Base-by-base conservation (phyloP, 768 basidiomycete genomes). In the Nidularia sp. region DNA sequence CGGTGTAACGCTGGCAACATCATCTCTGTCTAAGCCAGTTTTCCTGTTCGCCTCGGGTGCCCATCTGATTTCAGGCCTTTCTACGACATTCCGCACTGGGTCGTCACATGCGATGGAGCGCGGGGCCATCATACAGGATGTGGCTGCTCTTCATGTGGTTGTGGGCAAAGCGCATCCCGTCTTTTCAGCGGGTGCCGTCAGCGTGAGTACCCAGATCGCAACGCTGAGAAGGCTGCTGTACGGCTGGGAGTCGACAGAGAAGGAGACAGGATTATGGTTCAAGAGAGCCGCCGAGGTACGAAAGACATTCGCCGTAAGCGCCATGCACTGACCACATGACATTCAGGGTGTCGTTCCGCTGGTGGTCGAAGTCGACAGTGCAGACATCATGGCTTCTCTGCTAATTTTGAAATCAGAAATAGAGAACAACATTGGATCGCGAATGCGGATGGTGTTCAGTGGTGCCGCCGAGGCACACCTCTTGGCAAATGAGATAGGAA, bases 361-460 rank as follows among this genome's bases (percentile, higher is more conserved):
- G 41, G 83, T 91, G 4, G 68, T 90, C 13, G 77, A 85, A 35
- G 84, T 85, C 5, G 70, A 84, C 55, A 85, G 74, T 59, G 84
- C 84, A 10, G 88, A 93, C 59, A 77, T 84, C 29, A 90, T 92
- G 77, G 83, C 85, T 2, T 77, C 79, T 1, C 67, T 93, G 34
- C 65, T 92, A 45, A 72, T 78, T 18, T 69, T 93, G 58, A 91
- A 90, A 66, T 68, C 71, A 10, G 84, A 91, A 55, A 75, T 87
- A 25, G 85, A 87, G 52, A 71, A 75, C 48, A 73, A 68, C 34
- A 75, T 80, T 43, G 81, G 82, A 7, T 76, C 79, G 34, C 72
- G 70, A 8, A 80, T 90, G 69, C 73, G 77, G 49, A 76, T 86
- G 75, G 79, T 82, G 22, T 83, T 87, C 58, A 70, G 74, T 45